phyloP scores from a whole-genome alignment of 805 yeast species.

The Cyberlindnera americana region DNA sequence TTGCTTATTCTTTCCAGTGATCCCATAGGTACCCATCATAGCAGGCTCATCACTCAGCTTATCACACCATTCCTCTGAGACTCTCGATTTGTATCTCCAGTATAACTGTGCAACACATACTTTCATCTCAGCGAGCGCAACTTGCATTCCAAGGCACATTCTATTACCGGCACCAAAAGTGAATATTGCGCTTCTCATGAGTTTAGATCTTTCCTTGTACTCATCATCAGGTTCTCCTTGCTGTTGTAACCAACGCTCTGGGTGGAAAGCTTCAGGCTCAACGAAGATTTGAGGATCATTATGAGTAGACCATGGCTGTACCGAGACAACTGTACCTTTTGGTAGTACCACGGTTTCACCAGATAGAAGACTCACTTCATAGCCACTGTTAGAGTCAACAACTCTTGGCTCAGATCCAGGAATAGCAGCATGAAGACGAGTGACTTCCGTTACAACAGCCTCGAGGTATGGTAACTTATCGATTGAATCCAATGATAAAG shows the following conservation, averaged over 20 bases:
- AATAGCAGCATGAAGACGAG: constrained; percentile 63
- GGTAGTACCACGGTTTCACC: constrained; percentile 39
- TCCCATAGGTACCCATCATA: constrained; percentile 24
- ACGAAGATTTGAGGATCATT: constrained; percentile 43
- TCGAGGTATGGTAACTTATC: constrained; percentile 55
- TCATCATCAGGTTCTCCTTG: constrained; percentile 33
- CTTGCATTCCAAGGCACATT: constrained; percentile 71
- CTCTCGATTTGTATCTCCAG: constrained; percentile 40
- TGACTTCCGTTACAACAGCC: constrained; percentile 59
- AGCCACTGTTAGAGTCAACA: constrained; percentile 31
- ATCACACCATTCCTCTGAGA: constrained; percentile 44
- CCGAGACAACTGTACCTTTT: constrained; percentile 50
- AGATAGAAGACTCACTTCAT: constrained; percentile 16
- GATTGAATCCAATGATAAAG: constrained; percentile 34
- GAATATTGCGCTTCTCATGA: constrained; percentile 53
- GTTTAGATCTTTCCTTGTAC: constrained; percentile 35
- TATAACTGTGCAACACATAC: constrained; percentile 50
- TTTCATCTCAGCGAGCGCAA: constrained; percentile 66
- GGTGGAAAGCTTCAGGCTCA: constrained; percentile 48
- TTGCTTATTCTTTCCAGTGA: constrained; percentile 8
- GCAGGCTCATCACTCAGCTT: constrained; percentile 25
- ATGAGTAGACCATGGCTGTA: constrained; percentile 66
- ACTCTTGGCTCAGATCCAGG: constrained; percentile 72
- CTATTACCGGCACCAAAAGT: constrained; percentile 72
- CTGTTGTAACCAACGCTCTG: constrained; percentile 58